Evolutionary conservation across 2,329 filamentous ascomycete genomes (phyloP).

Genomic region (Aaosphaeria pasadenensis): DNA sequence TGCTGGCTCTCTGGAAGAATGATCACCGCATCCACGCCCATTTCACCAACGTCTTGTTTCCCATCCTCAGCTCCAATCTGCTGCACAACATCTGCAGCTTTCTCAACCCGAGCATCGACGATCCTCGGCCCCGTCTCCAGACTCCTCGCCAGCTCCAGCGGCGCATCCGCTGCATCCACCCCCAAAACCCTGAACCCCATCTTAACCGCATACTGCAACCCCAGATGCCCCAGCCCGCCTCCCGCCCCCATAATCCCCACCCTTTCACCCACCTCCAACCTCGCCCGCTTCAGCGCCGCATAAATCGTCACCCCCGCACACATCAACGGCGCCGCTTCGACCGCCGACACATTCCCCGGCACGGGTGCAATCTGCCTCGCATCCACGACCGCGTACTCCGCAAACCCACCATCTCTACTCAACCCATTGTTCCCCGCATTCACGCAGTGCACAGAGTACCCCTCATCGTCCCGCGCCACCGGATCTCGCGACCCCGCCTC

Average conservation of each 20-base stretch:
- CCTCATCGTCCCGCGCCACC: slow-evolving; percentile 31
- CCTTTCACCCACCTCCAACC: slow-evolving; percentile 26
- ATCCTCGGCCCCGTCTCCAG: slow-evolving; percentile 32
- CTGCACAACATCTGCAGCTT: slow-evolving; percentile 26
- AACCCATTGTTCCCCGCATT: slow-evolving; percentile 28
- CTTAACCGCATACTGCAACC: slow-evolving; percentile 25
- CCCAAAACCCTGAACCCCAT: slow-evolving; percentile 38
- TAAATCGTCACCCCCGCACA: slow-evolving; percentile 45
- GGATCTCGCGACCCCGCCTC: slow-evolving; percentile 12
- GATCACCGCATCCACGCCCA: slow-evolving; percentile 47
- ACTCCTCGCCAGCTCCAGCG: slow-evolving; percentile 33
- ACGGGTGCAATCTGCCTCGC: slow-evolving; percentile 35
- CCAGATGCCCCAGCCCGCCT: slow-evolving; percentile 30
- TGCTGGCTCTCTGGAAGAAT: slow-evolving; percentile 47
- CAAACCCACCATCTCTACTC: slow-evolving; percentile 39
- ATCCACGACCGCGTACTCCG: slow-evolving; percentile 45
- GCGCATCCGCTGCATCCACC: slow-evolving; percentile 38
- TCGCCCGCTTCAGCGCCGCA: slow-evolving; percentile 38
- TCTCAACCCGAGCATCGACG: slow-evolving; percentile 38
- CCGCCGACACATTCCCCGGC: slow-evolving; percentile 31
- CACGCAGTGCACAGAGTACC: slow-evolving; percentile 43
- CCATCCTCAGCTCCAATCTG: slow-evolving; percentile 37
- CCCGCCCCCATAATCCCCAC: slow-evolving; percentile 43
- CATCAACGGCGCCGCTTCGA: slow-evolving; percentile 43
- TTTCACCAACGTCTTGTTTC: slow-evolving; percentile 34